Conservation (phyloP, 805 yeast genomes). For the Sugiyamaella lignohabitans region DNA sequence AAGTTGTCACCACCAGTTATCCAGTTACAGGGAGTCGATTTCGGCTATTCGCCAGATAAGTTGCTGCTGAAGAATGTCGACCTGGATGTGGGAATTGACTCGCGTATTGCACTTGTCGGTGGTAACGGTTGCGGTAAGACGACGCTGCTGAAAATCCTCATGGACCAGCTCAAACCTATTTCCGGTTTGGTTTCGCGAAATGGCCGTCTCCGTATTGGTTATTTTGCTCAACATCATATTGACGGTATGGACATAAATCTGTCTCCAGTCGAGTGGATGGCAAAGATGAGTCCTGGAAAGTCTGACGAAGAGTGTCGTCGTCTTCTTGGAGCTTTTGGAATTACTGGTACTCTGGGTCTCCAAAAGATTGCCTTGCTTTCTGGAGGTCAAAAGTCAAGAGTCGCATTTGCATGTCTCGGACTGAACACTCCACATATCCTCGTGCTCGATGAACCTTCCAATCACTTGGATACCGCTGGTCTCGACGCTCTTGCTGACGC, state of each 20-base stretch:
- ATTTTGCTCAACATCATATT: constrained; percentile 99
- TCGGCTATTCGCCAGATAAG: constrained; percentile 98
- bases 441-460: constrained; percentile 99
- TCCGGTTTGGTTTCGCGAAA: constrained; percentile 98
- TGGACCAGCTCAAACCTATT: constrained; percentile 99
- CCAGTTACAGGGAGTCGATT: constrained; percentile 92
- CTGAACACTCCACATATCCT: constrained; percentile 99
- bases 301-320: constrained; percentile 99
- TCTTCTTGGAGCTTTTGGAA: constrained; percentile 99
- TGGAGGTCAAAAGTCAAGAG: constrained; percentile 99
- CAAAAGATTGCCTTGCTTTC: constrained; percentile 99
- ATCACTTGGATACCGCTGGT: constrained; percentile 98
- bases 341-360: constrained; percentile 99
- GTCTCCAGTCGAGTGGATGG: constrained; percentile 94
- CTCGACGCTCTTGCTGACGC: constrained; percentile 99
- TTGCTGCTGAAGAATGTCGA: constrained; percentile 87
- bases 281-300: constrained; percentile 83
- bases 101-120: constrained; percentile 99
- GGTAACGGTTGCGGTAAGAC: constrained; percentile 99
- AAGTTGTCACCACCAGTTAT: constrained; percentile 99
- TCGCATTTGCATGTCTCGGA: constrained; percentile 99
- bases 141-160: constrained; percentile 94
- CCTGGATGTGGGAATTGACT: constrained; percentile 98
- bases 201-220: constrained; percentile 99
- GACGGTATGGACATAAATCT: constrained; percentile 97